Evolutionary conservation across 805 yeast genomes (phyloP).

Genomic region (Kodamaea leandrae): DNA sequence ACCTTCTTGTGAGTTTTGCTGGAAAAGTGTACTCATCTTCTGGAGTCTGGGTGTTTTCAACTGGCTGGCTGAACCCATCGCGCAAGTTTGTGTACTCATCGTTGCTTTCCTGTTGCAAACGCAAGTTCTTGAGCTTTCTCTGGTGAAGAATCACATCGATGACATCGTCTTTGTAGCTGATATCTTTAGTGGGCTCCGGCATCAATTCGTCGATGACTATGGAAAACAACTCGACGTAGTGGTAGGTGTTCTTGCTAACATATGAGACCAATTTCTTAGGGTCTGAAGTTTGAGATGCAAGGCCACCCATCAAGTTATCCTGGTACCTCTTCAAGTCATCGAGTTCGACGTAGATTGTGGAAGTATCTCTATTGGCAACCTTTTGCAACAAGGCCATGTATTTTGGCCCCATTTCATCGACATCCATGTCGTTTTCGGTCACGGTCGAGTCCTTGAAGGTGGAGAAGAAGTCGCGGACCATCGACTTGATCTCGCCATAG

Average conservation of each 20-base stretch:
- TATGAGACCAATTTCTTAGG: conserved; percentile 45
- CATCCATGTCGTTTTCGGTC: conserved; percentile 17
- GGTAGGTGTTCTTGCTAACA: conserved; percentile 70
- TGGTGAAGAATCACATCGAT: conserved; percentile 91
- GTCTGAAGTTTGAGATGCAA: conserved; percentile 14
- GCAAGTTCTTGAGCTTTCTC: conserved; percentile 76
- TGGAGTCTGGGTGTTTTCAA: conserved; percentile 8
- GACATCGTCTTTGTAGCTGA: conserved; percentile 82
- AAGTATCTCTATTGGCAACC: conserved; percentile 77
- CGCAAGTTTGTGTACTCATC: conserved; percentile 53
- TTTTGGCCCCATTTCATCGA: too few species aligned
- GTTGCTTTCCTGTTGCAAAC: conserved; percentile 63
- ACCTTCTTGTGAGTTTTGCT: conserved; percentile 80
- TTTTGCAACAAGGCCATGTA: conserved; percentile 72
- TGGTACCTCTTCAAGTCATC: conserved; percentile 81
- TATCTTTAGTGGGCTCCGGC: conserved; percentile 83
- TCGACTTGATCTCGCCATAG: conserved; percentile 59
- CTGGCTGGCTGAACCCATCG: conserved; percentile 26
- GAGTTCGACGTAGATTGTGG: conserved; percentile 69
- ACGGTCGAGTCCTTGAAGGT: conserved; percentile 55
- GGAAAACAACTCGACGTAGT: conserved; percentile 76
- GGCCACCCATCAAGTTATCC: conserved; percentile 31
- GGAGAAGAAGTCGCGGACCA: conserved; percentile 61
- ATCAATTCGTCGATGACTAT: conserved; percentile 72
- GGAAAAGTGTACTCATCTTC: conserved; percentile 64